These are phyloP conservation scores for Fusarium sp. DNA, from an alignment of 2,329 filamentous ascomycete genomes.

Conservation along the genomic window DNA sequence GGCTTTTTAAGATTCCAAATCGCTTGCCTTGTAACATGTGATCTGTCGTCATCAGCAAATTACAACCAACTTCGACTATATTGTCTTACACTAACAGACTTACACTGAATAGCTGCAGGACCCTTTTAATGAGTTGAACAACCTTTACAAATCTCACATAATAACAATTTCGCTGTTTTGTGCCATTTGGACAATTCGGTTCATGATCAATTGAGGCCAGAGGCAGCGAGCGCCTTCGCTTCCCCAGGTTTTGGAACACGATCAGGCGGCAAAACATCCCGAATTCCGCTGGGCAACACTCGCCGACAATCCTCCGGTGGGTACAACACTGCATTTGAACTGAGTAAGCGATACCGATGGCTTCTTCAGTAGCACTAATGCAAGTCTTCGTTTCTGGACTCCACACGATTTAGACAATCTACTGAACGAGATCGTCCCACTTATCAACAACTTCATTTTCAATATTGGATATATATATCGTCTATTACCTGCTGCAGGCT, in stretches of 20 bases:
- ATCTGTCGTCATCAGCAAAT: slow-evolving; percentile 33
- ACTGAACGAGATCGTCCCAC: background rate
- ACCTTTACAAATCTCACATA: background rate
- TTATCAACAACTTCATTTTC: background rate
- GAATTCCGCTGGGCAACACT: slow-evolving; percentile 15
- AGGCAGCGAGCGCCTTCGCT: background rate
- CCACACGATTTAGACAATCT: background rate
- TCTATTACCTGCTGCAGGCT: slow-evolving; percentile 17
- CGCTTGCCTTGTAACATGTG: slow-evolving; percentile 18
- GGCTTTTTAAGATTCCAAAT: slow-evolving; percentile 35
- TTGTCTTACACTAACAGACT: background rate
- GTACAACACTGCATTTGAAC: background rate
- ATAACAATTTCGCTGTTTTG: too few species aligned
- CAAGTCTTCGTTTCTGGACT: slow-evolving; percentile 1
- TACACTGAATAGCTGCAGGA: background rate
- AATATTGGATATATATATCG: slow-evolving; percentile 11
- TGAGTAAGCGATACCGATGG: slow-evolving; percentile 5
- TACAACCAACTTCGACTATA: background rate
- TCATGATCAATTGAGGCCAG: background rate
- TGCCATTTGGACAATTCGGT: background rate
- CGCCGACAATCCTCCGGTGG: slow-evolving; percentile 19
- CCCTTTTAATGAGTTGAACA: background rate
- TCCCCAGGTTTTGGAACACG: slow-evolving; percentile 1
- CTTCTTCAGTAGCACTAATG: slow-evolving; percentile 18
- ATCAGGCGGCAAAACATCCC: slow-evolving; percentile 15